These are phyloP conservation scores for Kwoniella shivajii DNA, from an alignment of 1,284 basidiomycete species.

Conservation along the genomic window DNA sequence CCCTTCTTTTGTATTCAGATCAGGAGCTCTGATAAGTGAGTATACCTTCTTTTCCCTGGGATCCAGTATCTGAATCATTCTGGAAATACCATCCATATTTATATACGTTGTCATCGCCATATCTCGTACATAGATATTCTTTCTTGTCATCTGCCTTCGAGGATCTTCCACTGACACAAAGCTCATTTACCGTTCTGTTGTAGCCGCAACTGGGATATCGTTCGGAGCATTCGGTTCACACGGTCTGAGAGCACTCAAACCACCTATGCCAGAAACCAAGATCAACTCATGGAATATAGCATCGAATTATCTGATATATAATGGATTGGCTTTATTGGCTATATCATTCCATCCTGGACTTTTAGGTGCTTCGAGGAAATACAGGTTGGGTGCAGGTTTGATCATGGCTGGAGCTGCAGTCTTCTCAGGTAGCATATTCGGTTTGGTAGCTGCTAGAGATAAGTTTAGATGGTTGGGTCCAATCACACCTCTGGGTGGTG, in stretches of 20 bases:
- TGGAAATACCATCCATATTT: not conserved
- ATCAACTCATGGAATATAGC: slow-evolving; percentile 48
- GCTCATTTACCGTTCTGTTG: not conserved
- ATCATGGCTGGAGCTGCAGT: slow-evolving; percentile 65
- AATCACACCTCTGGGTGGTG: slow-evolving; percentile 72
- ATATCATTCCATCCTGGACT: slow-evolving; percentile 69
- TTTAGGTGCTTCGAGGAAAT: slow-evolving; percentile 32
- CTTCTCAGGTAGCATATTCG: slow-evolving; percentile 74
- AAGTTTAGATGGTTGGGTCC: slow-evolving; percentile 68
- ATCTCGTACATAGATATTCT: no score
- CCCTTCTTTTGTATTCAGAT: slow-evolving; percentile 25
- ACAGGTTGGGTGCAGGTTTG: slow-evolving; percentile 70
- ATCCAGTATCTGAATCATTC: not conserved
- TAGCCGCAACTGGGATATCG: slow-evolving; percentile 51
- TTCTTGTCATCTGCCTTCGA: not conserved
- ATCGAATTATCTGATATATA: slow-evolving; percentile 61
- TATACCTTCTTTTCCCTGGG: not conserved
- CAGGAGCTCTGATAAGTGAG: slow-evolving; percentile 45
- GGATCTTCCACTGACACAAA: not conserved
- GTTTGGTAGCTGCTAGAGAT: slow-evolving; percentile 64
- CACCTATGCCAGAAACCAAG: slow-evolving; percentile 42
- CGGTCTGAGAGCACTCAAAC: slow-evolving; percentile 44
- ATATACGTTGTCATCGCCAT: no score
- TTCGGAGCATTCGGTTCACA: slow-evolving; percentile 54
- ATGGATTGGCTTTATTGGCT: slow-evolving; percentile 72